phyloP scores from a whole-genome alignment of 495 filamentous ascomycete species.

The Melanomma pulvis-pyrius region DNA sequence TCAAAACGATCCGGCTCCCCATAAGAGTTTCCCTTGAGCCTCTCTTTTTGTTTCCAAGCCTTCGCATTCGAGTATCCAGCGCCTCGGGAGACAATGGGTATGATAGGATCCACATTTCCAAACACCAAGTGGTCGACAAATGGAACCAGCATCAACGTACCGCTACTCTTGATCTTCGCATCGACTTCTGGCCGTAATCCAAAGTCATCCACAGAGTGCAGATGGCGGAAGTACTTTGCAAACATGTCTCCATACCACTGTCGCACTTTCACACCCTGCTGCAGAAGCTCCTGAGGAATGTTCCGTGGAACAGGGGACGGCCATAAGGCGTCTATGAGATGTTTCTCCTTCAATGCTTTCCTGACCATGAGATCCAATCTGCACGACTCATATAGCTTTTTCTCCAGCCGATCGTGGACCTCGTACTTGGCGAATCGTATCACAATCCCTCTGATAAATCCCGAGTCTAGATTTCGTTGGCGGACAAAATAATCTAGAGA shows the following conservation, averaged over 20 bases:
- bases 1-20: slow-evolving; percentile 31
- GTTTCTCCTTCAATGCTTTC: slow-evolving; percentile 39
- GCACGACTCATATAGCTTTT: slow-evolving; percentile 34
- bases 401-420: slow-evolving; percentile 37
- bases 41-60: slow-evolving; percentile 22
- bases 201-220: slow-evolving; percentile 33
- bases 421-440: slow-evolving; percentile 36
- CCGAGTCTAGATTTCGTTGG: slow-evolving; percentile 26
- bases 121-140: slow-evolving; percentile 34
- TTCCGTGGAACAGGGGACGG: slow-evolving; percentile 21
- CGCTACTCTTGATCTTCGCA: slow-evolving; percentile 22
- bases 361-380: slow-evolving; percentile 36
- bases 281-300: slow-evolving; percentile 7
- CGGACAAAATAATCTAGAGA: slow-evolving; percentile 31
- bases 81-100: slow-evolving; percentile 31
- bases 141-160: slow-evolving; percentile 31
- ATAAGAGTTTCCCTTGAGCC: slow-evolving; percentile 6
- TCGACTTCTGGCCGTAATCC: slow-evolving; percentile 30
- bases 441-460: slow-evolving; percentile 31
- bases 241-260: slow-evolving; percentile 40
- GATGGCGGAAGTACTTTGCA: slow-evolving; percentile 33
- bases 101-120: slow-evolving; percentile 31
- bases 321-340: slow-evolving; percentile 36
- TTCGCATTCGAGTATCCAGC: slow-evolving; percentile 22
- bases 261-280: slow-evolving; percentile 31